Conservation (phyloP, 2,329 filamentous ascomycete species). For the Fusarium continuum region DNA sequence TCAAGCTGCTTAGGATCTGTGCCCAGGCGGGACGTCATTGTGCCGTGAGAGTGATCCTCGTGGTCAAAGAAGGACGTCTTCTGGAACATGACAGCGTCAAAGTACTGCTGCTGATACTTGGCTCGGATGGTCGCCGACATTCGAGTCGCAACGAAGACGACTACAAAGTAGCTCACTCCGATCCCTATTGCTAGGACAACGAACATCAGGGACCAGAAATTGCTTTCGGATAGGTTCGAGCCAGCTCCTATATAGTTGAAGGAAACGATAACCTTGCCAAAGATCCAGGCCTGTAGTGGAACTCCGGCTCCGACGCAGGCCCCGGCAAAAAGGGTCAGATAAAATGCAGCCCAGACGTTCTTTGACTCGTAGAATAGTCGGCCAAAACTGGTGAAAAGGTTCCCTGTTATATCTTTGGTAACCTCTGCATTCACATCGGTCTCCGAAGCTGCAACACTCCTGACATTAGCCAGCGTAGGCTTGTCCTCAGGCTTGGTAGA, state of each 20-base stretch:
- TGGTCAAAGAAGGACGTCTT: constrained; percentile 69
- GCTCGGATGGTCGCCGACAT: constrained; percentile 61
- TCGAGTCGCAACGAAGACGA: constrained; percentile 52
- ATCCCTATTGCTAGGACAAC: constrained; percentile 63
- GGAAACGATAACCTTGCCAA: constrained; percentile 61
- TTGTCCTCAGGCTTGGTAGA: constrained; percentile 54
- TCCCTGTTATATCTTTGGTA: constrained; percentile 48
- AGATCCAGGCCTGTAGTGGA: constrained; percentile 64
- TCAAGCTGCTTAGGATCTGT: constrained; percentile 68
- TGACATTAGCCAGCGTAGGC: constrained; percentile 54
- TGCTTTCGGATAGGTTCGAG: constrained; percentile 54
- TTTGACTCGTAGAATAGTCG: constrained; percentile 66
- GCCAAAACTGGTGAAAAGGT: constrained; percentile 63
- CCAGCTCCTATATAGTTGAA: constrained; percentile 52
- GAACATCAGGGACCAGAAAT: constrained; percentile 75
- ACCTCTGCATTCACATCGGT: constrained; percentile 35
- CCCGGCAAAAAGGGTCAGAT: constrained; percentile 58
- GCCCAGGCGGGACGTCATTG: constrained; percentile 65
- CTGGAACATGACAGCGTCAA: constrained; percentile 67
- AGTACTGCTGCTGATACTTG: constrained; percentile 68
- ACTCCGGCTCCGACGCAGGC: constrained; percentile 55
- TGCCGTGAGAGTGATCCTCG: constrained; percentile 67
- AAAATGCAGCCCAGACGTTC: constrained; percentile 60
- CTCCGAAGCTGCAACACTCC: constrained; percentile 55
- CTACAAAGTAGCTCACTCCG: constrained; percentile 61